phyloP scores from a whole-genome alignment of 306 rosid genomes.

The Acacia melanoxylon region DNA sequence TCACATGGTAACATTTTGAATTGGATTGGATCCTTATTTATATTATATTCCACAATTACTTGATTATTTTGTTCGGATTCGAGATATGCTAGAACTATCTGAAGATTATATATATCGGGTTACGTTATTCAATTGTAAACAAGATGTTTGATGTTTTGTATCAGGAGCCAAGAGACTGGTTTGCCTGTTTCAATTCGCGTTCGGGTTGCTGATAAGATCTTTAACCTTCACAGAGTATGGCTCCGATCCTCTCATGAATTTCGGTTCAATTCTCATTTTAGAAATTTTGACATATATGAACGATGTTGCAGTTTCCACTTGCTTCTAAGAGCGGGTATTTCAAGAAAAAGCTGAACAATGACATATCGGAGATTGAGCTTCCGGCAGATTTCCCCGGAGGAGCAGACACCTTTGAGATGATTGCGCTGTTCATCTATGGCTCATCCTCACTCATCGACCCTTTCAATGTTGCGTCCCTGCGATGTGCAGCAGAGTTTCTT shows the following conservation, averaged over 20 bases:
- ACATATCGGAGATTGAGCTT: slow-evolving; percentile 63
- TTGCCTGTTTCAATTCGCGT: slow-evolving; percentile 69
- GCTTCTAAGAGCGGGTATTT: slow-evolving; percentile 83
- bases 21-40: not conserved
- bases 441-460: slow-evolving; percentile 78
- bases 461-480: slow-evolving; percentile 69
- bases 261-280: not conserved
- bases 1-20: slow-evolving; percentile 63
- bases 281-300: not conserved
- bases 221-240: slow-evolving; percentile 73
- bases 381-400: slow-evolving; percentile 85
- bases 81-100: not conserved
- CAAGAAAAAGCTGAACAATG: slow-evolving; percentile 53
- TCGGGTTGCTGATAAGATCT: slow-evolving; percentile 59
- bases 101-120: not conserved
- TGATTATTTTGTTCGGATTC: not conserved
- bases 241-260: not conserved
- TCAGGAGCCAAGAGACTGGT: slow-evolving; percentile 92
- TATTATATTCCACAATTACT: not conserved
- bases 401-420: slow-evolving; percentile 77
- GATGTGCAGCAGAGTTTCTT: slow-evolving; percentile 87
- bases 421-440: slow-evolving; percentile 73
- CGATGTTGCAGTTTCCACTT: slow-evolving; percentile 59
- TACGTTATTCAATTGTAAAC: not conserved
- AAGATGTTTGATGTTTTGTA: slow-evolving; percentile 17